These are phyloP conservation scores for Pseudopithomyces chartarum DNA, from an alignment of 2,329 filamentous ascomycete genomes.

Conservation along the genomic window DNA sequence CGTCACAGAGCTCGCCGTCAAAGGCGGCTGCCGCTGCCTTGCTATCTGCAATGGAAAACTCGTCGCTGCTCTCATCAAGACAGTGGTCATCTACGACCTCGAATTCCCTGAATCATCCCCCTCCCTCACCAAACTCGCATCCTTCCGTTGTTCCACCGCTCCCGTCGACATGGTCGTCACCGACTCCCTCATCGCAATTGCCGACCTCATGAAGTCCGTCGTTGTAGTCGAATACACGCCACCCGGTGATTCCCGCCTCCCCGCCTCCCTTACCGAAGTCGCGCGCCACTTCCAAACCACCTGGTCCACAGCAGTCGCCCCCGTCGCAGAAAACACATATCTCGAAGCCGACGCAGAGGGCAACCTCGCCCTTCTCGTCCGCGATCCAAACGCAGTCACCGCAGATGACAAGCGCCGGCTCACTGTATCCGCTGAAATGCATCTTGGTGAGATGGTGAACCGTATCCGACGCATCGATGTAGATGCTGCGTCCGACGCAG, in stretches of 20 bases:
- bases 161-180: constrained; percentile 80
- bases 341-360: constrained; percentile 85
- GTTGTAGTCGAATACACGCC: constrained; percentile 73
- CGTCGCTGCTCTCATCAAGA: constrained; percentile 88
- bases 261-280: constrained; percentile 71
- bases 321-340: constrained; percentile 75
- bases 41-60: constrained; percentile 74
- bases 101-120: constrained; percentile 60
- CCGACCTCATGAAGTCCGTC: constrained; percentile 92
- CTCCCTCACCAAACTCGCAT: constrained; percentile 70
- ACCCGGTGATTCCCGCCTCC: constrained; percentile 60
- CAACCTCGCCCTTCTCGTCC: constrained; percentile 80
- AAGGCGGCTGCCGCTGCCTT: constrained; percentile 80
- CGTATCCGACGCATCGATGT: constrained; percentile 77
- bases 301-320: constrained; percentile 80
- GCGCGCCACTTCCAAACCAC: constrained; percentile 80
- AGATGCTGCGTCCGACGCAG: constrained; percentile 64
- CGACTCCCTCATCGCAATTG: constrained; percentile 77
- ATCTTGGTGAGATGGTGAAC: constrained; percentile 92
- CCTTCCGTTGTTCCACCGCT: constrained; percentile 80
- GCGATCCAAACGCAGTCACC: constrained; percentile 74
- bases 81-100: constrained; percentile 66
- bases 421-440: constrained; percentile 78
- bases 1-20: constrained; percentile 71
- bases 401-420: constrained; percentile 73